These are phyloP conservation scores for Pseudogymnoascus sp. DNA, from an alignment of 2,329 filamentous ascomycete genomes.

Conservation along the genomic window DNA sequence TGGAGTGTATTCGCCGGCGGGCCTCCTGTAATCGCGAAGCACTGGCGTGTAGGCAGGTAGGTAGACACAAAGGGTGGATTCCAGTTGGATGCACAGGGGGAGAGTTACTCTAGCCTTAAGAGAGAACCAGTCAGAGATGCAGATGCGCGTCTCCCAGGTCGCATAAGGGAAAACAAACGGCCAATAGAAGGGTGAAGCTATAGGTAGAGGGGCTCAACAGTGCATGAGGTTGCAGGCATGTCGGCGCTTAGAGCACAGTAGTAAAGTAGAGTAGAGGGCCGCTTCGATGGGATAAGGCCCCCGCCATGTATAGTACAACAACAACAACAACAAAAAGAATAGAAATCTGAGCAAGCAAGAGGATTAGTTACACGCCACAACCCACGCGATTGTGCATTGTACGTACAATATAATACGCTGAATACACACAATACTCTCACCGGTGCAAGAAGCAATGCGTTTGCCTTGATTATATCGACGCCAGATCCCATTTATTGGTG, in stretches of 20 bases:
- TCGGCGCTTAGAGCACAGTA: conserved; percentile 17
- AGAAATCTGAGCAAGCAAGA: background rate
- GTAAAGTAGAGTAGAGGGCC: background rate
- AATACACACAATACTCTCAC: background rate
- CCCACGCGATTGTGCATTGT: background rate
- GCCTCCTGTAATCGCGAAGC: conserved; percentile 7
- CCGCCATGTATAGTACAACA: background rate
- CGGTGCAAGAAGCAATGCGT: background rate
- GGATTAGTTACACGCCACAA: background rate
- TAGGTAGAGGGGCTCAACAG: conserved; percentile 12
- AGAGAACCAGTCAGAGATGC: conserved; percentile 22
- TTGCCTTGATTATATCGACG: background rate
- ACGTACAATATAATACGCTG: background rate
- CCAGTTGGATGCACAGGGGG: conserved; percentile 5
- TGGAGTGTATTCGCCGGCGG: background rate
- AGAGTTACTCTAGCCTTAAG: background rate
- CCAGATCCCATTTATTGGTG: background rate
- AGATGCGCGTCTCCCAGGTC: conserved; percentile 25
- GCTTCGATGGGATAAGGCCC: background rate
- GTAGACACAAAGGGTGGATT: conserved; percentile 5
- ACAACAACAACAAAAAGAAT: background rate
- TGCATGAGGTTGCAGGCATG: conserved; percentile 15
- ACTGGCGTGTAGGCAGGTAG: conserved; percentile 1
- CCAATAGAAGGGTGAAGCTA: conserved; percentile 13
- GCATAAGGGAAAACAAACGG: conserved; percentile 8